Base-by-base conservation (phyloP, 805 yeast genomes). In the Lipomyces starkeyi region DNA sequence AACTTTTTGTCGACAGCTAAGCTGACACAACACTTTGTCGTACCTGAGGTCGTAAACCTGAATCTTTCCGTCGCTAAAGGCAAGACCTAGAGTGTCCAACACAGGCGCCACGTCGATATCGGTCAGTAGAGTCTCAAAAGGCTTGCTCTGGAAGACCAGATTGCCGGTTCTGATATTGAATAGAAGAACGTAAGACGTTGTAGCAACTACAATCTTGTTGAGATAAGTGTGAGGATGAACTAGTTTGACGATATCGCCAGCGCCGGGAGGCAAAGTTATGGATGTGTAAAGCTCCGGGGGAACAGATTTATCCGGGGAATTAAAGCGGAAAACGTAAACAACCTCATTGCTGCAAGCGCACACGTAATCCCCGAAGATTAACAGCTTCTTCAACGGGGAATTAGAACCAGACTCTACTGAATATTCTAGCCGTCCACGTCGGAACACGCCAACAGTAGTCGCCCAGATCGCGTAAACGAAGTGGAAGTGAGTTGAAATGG, bases 221-320 rank as follows among this genome's bases (percentile, higher is more conserved):
- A 96, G 79, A 76, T 94, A 93, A 0, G 99, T 94, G 37, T 98
- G 93, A 61, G 94, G 89, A 78, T 95, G 99, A 11, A 86, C 75
- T 22, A 90, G 72, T 56, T 87, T 88, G 11, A 89, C 88, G 20
- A 95, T 84, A 7, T 83, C 84, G 27, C 97, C 97, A 71, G 90
- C 88, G 17, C 88, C 78, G n/a, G 83, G 78, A 34, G 88, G 85
- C 61, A 87, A 76, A 56, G 80, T 79, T 61, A 93, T 78, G 17
- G 87, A 82, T 3, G 97, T 87, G 78, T 93, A 89, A 64, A 84
- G 83, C 73, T 86, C 90, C 86, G 79, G 76, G 69, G 63, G 81
- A 82, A 49, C 75, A 73, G 4, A 81, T 75, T 49, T 74, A 66
- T 75, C 85, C 86, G 74, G 84, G 86, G 81, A 37, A 9, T 29